Percentiles rank a stretch among this genome's conserved stretches.
Evolutionary conservation across 768 basidiomycete species (phyloP).

Genomic region (Pleurotus sapidus): DNA sequence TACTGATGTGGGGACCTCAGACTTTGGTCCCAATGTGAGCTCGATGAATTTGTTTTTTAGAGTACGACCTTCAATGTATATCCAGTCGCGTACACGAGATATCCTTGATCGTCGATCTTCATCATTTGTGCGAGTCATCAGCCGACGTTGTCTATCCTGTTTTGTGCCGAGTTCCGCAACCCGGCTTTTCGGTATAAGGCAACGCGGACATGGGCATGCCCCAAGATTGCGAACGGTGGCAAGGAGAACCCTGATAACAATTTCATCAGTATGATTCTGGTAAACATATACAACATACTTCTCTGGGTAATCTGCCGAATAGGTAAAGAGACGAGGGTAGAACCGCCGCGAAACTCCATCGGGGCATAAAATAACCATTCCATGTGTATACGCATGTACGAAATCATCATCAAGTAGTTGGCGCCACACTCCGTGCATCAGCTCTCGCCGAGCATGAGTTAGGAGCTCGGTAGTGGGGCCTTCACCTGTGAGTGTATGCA

Average conservation of each 20-base stretch:
- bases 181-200: neutral
- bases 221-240: conserved; percentile 4
- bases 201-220: conserved; percentile 6
- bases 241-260: conserved; percentile 4
- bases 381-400: conserved; percentile 17
- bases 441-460: conserved; percentile 11
- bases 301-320: conserved; percentile 26
- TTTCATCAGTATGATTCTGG: too few species aligned
- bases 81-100: neutral
- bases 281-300: too few species aligned
- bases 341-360: conserved; percentile 17
- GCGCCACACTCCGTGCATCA: conserved; percentile 22
- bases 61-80: neutral
- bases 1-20: conserved; percentile 1
- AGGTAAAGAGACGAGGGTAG: conserved; percentile 19
- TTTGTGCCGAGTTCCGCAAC: conserved; percentile 14
- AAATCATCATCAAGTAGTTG: conserved; percentile 21
- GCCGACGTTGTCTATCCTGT: conserved; percentile 7
- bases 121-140: neutral
- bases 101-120: neutral
- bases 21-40: neutral
- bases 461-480: neutral
- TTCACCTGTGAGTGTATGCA: neutral
- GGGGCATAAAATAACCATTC: conserved; percentile 18
- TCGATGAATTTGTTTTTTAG: neutral